These are phyloP conservation scores for Fusarium sp. DNA, from an alignment of 2,329 filamentous ascomycete species.

Conservation along the genomic window DNA sequence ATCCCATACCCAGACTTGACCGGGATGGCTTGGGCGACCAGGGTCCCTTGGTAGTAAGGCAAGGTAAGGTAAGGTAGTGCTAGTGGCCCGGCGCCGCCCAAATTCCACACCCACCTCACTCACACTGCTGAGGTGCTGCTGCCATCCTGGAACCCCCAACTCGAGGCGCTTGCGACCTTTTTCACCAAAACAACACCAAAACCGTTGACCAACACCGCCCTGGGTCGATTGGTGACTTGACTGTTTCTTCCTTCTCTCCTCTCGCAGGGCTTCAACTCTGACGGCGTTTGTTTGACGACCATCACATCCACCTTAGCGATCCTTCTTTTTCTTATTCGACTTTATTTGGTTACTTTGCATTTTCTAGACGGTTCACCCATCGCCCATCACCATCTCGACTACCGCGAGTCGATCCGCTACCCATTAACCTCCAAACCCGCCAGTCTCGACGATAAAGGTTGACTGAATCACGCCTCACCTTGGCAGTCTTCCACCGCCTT, in stretches of 20 bases:
- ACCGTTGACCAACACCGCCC: conserved; percentile 39
- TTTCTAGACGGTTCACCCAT: conserved; percentile 1
- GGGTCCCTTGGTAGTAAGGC: conserved; percentile 8
- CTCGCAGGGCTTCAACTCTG: background rate
- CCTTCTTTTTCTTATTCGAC: conserved; percentile 1
- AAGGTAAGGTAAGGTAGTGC: conserved; percentile 26
- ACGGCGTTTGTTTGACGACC: conserved; percentile 19
- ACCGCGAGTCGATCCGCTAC: conserved; percentile 11
- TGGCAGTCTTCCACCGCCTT: conserved; percentile 8
- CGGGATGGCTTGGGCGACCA: conserved; percentile 21
- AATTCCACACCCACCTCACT: conserved; percentile 42
- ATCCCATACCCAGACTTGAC: conserved; percentile 23
- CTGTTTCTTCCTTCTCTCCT: conserved; percentile 20
- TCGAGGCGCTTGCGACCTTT: conserved; percentile 46
- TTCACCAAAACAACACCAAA: conserved; percentile 47
- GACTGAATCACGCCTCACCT: conserved; percentile 38
- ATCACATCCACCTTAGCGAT: conserved; percentile 29
- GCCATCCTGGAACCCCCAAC: conserved; percentile 42
- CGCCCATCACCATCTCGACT: conserved; percentile 16
- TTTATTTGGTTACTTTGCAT: conserved; percentile 4
- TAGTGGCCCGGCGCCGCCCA: conserved; percentile 39
- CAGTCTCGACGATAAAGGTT: conserved; percentile 22
- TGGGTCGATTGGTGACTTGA: conserved; percentile 37
- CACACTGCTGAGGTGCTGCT: background rate
- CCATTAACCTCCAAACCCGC: conserved; percentile 3